Base-by-base conservation (phyloP, 768 basidiomycete species). In the Russula virescens region DNA sequence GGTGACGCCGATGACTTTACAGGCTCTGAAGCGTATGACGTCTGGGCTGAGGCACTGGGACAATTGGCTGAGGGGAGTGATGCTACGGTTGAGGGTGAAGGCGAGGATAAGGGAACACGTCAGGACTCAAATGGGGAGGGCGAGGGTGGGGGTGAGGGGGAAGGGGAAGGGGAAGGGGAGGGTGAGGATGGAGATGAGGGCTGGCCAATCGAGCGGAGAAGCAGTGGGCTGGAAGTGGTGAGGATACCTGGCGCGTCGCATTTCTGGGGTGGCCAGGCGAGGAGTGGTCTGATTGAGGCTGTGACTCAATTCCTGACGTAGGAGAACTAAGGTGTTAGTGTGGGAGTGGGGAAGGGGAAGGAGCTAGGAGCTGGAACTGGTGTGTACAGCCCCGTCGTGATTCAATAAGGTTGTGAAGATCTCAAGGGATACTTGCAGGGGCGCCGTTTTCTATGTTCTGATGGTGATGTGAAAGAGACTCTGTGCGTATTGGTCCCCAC, bases 1-100 rank as follows among this genome's bases (percentile, higher is more conserved):
- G 91, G 91, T 0, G 83, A 87, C 65, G 67, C 66, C 18, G 91
- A 93, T 68, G 83, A 91, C 49, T 92, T 91, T 68, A 91, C 90
- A 3, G 73, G 80, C 2, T 72, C 70, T 1, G 73, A 73, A 16
- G 79, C 73, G 34, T 91, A 91, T 67, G 76, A 78, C 46, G 65
- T 68, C 11, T 91, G 89, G 90, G 71, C 71, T 4, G 68, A 76
- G 42, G 69, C 69, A 9, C 75, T 90, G 28, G 61, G 62, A 13
- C 35, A 45, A 6, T 13, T 62, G 14, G 54, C 62, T 0, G 40
- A 28, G 11, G 42, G 19, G 1, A 28, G 53, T 2, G 63, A 53
- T 7, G 55, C 25, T 2, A 19, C 10, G 3, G 31, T 47, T 2
- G 31, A 31, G 31, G 31, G 5, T 13, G 49, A 23, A 9, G 61